Conservation (phyloP, 2,329 filamentous ascomycete species). For the Hymenoscyphus fraxineus region DNA sequence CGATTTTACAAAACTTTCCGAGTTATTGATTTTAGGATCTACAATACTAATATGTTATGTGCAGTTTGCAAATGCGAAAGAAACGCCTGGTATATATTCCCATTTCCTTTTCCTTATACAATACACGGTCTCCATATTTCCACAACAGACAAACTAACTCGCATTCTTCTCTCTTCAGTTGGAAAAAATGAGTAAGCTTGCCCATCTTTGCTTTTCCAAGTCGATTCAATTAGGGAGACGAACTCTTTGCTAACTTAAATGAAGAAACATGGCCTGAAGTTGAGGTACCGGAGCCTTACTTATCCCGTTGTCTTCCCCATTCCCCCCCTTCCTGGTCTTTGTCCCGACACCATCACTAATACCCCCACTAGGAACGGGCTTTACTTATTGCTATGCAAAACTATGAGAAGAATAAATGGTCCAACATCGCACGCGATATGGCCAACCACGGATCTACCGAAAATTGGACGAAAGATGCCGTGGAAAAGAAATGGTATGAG, state of each 20-base stretch:
- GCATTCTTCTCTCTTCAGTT: neutral
- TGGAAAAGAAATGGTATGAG: conserved; percentile 36
- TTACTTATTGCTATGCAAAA: conserved; percentile 33
- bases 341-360: conserved; percentile 13
- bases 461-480: conserved; percentile 35
- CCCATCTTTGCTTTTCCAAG: neutral
- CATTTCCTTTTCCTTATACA: neutral
- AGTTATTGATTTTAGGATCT: neutral
- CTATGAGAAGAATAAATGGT: conserved; percentile 34
- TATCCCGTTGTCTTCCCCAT: conserved; percentile 15
- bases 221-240: neutral
- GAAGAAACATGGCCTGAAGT: neutral
- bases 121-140: neutral
- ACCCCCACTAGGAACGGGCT: conserved; percentile 29
- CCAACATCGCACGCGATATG: conserved; percentile 34
- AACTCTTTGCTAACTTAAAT: conserved; percentile 8
- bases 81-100: conserved; percentile 33
- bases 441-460: conserved; percentile 33
- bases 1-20: neutral
- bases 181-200: neutral
- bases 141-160: neutral
- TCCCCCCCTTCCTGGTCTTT: conserved; percentile 10
- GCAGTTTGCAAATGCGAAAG: conserved; percentile 36
- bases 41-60: neutral
- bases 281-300: conserved; percentile 20